phyloP scores from a whole-genome alignment of 345 rosid genomes.

The Hirschfeldia incana region DNA sequence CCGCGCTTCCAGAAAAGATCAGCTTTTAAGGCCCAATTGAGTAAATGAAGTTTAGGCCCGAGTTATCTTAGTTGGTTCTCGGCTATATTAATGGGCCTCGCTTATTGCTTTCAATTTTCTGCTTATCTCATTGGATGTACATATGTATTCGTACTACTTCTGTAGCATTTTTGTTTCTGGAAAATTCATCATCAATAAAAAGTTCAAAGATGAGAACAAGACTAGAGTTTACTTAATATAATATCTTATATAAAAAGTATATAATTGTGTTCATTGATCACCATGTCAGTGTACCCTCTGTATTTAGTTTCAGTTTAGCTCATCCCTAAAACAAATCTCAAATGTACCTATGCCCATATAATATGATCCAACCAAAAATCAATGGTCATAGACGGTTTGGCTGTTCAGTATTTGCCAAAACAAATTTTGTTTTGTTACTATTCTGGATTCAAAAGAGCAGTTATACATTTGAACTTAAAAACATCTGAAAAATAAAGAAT shows the following conservation, averaged over 20 bases:
- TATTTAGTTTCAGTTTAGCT: neutral
- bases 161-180: neutral
- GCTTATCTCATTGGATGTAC: neutral
- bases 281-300: neutral
- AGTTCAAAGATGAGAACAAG: neutral
- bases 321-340: neutral
- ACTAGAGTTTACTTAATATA: neutral
- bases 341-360: neutral
- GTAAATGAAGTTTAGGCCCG: neutral
- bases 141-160: neutral
- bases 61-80: neutral
- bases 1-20: neutral
- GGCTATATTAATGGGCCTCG: neutral
- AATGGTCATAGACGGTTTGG: neutral
- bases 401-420: neutral
- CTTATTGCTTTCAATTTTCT: neutral
- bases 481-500: neutral
- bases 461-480: neutral
- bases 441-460: neutral
- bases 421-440: neutral
- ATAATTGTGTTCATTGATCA: neutral
- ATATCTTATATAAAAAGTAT: neutral
- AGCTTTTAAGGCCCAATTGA: slow-evolving; percentile 15
- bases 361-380: neutral
- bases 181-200: neutral